Evolutionary conservation across 768 basidiomycete species (phyloP).

Genomic region (Strobilomyces echinocephalus): DNA sequence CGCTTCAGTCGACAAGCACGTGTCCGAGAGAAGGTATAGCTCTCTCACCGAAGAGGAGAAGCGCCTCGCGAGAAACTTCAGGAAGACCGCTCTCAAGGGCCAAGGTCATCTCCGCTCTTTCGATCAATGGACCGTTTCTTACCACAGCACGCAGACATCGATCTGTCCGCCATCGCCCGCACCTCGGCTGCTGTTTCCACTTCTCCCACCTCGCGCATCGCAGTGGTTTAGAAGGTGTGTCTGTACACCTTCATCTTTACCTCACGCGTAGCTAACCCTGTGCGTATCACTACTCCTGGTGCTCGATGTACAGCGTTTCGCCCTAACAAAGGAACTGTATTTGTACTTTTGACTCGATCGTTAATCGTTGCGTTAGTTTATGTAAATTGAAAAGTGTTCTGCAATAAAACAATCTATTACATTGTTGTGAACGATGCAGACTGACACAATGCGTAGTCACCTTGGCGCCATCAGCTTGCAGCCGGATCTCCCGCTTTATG

Average conservation of each 20-base stretch:
- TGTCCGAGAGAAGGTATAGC: slow-evolving; percentile 37
- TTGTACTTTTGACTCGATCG: slow-evolving; percentile 9
- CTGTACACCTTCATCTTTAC: not conserved
- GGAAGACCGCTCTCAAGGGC: slow-evolving; percentile 68
- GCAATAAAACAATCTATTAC: not conserved
- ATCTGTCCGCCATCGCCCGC: slow-evolving; percentile 77
- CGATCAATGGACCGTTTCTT: not conserved
- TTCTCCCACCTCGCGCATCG: slow-evolving; percentile 37
- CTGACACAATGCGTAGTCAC: no score
- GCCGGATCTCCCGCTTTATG: no score
- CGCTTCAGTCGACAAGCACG: slow-evolving; percentile 20
- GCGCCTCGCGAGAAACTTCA: slow-evolving; percentile 57
- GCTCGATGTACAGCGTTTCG: slow-evolving; percentile 5
- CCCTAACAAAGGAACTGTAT: slow-evolving; percentile 12
- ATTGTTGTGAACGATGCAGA: no score
- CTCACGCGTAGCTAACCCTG: not conserved
- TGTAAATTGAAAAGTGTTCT: not conserved
- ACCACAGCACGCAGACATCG: slow-evolving; percentile 32
- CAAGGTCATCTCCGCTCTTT: slow-evolving; percentile 35
- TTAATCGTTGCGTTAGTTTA: not conserved
- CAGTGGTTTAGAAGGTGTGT: slow-evolving; percentile 19
- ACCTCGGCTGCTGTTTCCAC: slow-evolving; percentile 68
- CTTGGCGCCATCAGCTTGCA: no score
- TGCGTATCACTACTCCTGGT: not conserved
- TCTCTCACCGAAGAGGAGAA: slow-evolving; percentile 60